Percentiles rank a stretch among this genome's conserved stretches.
These are phyloP conservation scores for Gracilaria caudata DNA, from an alignment of 23 red algal genomes.

Conservation along the genomic window DNA sequence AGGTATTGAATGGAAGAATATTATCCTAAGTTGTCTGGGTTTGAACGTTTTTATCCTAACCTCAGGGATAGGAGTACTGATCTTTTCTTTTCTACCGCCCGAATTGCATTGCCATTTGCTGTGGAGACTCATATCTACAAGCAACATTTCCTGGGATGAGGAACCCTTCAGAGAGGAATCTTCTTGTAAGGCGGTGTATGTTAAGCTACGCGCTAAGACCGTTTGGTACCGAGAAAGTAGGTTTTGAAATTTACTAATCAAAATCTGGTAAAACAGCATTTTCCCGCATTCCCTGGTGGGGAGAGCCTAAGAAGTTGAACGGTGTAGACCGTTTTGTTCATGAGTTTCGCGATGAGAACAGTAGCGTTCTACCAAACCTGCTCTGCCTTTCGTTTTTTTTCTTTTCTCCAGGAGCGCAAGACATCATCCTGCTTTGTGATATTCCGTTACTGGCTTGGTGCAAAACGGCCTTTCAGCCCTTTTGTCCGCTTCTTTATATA, in stretches of 20 bases:
- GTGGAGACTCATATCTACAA: neutral
- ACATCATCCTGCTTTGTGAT: no score
- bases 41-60: neutral
- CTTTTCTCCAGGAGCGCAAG: no score
- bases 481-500: no score
- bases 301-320: no score
- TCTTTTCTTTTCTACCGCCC: neutral
- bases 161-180: neutral
- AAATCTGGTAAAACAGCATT: neutral
- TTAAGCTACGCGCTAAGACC: neutral
- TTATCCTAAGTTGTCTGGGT: slow-evolving; percentile 8
- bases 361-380: no score
- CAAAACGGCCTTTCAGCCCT: no score
- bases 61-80: neutral
- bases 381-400: no score
- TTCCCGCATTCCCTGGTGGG: neutral
- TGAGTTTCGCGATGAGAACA: no score
- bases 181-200: neutral
- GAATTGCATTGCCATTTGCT: neutral
- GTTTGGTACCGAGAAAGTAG: neutral
- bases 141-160: neutral
- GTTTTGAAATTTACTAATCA: slow-evolving; percentile 1
- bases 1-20: neutral
- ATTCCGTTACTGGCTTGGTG: no score
- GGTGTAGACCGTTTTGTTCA: no score